Evolutionary conservation across 208 protist species (phyloP).

Genomic region (Wallacemonas collosoma): DNA sequence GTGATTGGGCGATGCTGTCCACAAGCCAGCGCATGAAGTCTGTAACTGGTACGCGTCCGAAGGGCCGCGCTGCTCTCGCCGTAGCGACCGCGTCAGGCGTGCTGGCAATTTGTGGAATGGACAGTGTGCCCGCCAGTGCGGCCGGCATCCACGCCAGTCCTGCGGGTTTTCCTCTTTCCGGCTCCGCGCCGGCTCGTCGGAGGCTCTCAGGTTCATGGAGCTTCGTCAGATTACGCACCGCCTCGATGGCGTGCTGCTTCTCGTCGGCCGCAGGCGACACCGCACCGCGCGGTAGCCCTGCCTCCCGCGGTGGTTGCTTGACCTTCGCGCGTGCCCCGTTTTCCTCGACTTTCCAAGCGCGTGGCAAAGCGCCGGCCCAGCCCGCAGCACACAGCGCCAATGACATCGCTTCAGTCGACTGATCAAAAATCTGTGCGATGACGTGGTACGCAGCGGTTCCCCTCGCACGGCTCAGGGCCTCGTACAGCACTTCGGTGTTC

Average conservation of each 20-base stretch:
- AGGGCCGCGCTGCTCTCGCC: not conserved
- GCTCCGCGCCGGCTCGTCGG: not conserved
- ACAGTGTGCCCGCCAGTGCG: not conserved
- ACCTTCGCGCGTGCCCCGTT: not conserved
- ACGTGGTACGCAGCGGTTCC: not conserved
- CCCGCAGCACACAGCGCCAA: constrained; percentile 3
- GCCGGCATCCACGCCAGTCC: constrained; percentile 2
- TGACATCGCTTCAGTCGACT: not conserved
- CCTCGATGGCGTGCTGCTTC: not conserved
- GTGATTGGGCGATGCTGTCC: not conserved
- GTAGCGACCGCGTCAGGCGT: not conserved
- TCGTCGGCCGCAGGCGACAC: not conserved
- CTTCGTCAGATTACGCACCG: not conserved
- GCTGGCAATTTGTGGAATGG: not conserved
- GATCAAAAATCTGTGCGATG: not conserved
- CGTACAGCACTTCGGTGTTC: too few relatives aligned
- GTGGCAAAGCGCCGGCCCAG: not conserved
- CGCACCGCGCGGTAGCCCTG: not conserved
- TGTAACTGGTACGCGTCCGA: not conserved
- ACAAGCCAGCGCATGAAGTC: constrained; percentile 6
- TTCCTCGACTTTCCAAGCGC: not conserved
- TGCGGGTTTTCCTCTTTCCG: not conserved
- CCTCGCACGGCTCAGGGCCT: too few relatives aligned
- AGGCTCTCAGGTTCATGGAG: not conserved
- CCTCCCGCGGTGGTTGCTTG: not conserved